Conservation (phyloP, 139 green algal genomes). For the Chlamydomonas sp. region DNA sequence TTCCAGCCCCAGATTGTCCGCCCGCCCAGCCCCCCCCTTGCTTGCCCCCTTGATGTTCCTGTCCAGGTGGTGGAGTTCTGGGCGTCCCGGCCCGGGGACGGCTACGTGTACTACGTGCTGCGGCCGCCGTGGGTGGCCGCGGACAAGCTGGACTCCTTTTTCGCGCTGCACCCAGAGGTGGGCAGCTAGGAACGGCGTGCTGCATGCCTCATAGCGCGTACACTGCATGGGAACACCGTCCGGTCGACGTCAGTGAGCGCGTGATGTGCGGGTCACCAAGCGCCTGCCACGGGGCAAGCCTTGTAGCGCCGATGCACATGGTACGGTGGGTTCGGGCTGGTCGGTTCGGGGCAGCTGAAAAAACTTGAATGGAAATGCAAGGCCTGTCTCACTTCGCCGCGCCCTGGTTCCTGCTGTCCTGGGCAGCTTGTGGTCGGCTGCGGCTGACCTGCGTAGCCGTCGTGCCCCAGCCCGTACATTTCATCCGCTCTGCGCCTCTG, state of each 20-base stretch:
- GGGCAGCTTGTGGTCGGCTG: too few species aligned
- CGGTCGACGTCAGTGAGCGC: too few species aligned
- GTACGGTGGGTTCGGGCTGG: background rate
- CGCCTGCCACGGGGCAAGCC: too few species aligned
- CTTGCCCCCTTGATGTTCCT: background rate
- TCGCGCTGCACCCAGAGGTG: conserved; percentile 56
- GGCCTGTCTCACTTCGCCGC: too few species aligned
- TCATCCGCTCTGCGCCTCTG: background rate
- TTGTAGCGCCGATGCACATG: background rate
- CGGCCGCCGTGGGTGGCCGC: conserved; percentile 57
- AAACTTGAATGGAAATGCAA: background rate
- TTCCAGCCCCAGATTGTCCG: background rate
- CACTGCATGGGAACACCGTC: too few species aligned
- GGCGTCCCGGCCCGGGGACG: conserved; percentile 53
- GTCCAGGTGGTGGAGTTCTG: conserved; percentile 59
- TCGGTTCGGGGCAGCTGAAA: background rate
- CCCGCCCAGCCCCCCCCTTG: too few species aligned
- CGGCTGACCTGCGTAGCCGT: too few species aligned
- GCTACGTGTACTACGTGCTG: conserved; percentile 56
- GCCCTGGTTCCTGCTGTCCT: too few species aligned
- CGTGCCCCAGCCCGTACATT: background rate
- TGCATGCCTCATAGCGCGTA: too few species aligned
- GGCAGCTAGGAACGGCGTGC: background rate
- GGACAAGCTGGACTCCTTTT: conserved; percentile 50
- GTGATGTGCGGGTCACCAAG: too few species aligned